Percentiles rank a stretch among this genome's conserved stretches.
These are phyloP conservation scores for Erodium moschatum DNA, from an alignment of 441 rosid species.

Conservation along the genomic window DNA sequence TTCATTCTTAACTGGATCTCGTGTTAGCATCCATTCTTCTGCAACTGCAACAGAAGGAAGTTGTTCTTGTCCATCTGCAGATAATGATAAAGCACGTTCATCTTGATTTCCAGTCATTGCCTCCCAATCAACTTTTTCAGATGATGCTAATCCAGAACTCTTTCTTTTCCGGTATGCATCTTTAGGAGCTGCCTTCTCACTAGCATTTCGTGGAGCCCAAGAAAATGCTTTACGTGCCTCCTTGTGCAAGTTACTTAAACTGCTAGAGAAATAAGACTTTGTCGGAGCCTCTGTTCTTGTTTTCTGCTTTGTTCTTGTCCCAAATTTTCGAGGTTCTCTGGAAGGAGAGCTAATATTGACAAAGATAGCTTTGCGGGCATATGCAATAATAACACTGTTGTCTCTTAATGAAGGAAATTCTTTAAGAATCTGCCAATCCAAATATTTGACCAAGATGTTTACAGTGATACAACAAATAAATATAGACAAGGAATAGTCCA, in stretches of 20 bases:
- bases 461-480: constrained; percentile 1
- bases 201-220: constrained; percentile 88
- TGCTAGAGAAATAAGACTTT: constrained; percentile 65
- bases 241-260: constrained; percentile 86
- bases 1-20: constrained; percentile 69
- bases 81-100: constrained; percentile 51
- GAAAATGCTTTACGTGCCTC: constrained; percentile 98
- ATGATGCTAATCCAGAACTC: constrained; percentile 69
- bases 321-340: constrained; percentile 76
- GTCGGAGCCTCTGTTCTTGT: constrained; percentile 43
- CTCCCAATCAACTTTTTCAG: constrained; percentile 94
- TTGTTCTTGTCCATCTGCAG: constrained; percentile 75
- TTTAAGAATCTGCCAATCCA: constrained; percentile 60
- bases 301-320: constrained; percentile 63
- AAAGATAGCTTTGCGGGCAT: constrained; percentile 88
- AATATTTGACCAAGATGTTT: constrained; percentile 21
- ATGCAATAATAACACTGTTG: constrained; percentile 53
- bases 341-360: constrained; percentile 60
- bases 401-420: constrained; percentile 86
- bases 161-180: constrained; percentile 82
- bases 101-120: constrained; percentile 94
- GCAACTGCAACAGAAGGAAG: constrained; percentile 80
- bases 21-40: constrained; percentile 95
- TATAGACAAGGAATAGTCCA: background rate
- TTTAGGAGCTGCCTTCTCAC: constrained; percentile 63